Base-by-base conservation (phyloP, 371 early-diverging fungal genomes). In the Umbelopsis sp. region DNA sequence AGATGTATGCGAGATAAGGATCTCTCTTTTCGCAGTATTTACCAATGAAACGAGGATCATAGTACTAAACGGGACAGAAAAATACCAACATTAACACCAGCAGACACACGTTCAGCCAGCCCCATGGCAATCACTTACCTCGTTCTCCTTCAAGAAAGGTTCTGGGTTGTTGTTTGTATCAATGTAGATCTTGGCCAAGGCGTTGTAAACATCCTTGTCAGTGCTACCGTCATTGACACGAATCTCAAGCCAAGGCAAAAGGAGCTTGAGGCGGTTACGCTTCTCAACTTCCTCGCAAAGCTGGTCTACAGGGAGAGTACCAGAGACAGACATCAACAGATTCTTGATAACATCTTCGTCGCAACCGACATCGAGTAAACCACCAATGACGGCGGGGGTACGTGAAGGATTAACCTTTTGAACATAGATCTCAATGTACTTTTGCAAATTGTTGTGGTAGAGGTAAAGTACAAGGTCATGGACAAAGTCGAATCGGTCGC, bases 161-260 rank as follows among this genome's bases (percentile, higher is more conserved):
- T 98, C 98, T 20, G 99, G 94, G 71, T 98, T 96, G 80, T 95
- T 95, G 90, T 99, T 99, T 78, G 94, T 96, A 80, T 98, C 99
- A 73, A 99, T 97, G 78, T 97, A 98, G 66, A 99, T 97, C 89
- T 98, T 99, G 73, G 97, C 99, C 57, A 99, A 81, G 10, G 97
- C 98, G 73, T 98, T 99, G 86, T 93, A 97, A 3, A 99, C 91
- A 62, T 91, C 92, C 9, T 90, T 80, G 70, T 97, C 98, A 68
- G 87, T 86, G 74, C 90, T 89, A 11, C 95, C 96, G 68, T 95
- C 94, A 74, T 92, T 91, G 51, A 94, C 88, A 77, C 91, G 89
- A 76, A 83, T 83, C 77, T 98, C 96, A 44, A 98, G 84, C 93
- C 94, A 98, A 45, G 96, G 97, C 63, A 96, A 83, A 38, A 97